Evolutionary conservation across 2,329 filamentous ascomycete species (phyloP).

Genomic region (Diaporthe sp.): DNA sequence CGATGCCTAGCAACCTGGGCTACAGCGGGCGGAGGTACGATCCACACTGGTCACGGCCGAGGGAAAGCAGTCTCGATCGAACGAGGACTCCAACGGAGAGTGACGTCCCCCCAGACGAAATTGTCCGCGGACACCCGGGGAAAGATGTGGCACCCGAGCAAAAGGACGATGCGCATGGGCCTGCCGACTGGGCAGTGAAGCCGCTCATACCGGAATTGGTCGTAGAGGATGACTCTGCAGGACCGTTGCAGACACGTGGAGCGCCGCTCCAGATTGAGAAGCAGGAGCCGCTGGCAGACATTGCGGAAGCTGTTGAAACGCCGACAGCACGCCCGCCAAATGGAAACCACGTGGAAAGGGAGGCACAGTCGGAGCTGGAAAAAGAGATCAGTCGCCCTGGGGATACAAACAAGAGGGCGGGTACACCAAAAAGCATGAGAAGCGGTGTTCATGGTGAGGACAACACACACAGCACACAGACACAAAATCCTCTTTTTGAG

Average conservation of each 20-base stretch:
- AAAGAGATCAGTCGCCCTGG: not conserved
- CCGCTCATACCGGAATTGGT: slow-evolving; percentile 7
- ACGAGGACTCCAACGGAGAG: slow-evolving; percentile 53
- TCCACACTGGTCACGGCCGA: slow-evolving; percentile 42
- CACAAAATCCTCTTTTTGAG: slow-evolving; percentile 40
- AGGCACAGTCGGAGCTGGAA: not conserved
- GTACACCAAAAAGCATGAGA: slow-evolving; percentile 16
- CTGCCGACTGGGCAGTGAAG: not conserved
- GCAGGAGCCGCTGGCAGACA: not conserved
- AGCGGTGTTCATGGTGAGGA: slow-evolving; percentile 21
- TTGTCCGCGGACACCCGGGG: not conserved
- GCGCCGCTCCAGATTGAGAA: not conserved
- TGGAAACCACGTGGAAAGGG: not conserved
- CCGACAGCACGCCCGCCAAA: not conserved
- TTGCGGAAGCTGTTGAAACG: slow-evolving; percentile 34
- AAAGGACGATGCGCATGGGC: not conserved
- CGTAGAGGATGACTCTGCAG: not conserved
- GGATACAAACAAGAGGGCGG: slow-evolving; percentile 9
- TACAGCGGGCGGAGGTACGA: slow-evolving; percentile 48
- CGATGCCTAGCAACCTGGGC: slow-evolving; percentile 59
- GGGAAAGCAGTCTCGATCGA: slow-evolving; percentile 25
- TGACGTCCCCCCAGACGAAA: slow-evolving; percentile 52
- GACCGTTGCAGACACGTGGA: not conserved
- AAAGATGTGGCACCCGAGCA: not conserved
- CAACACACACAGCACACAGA: slow-evolving; percentile 7